A percentile compares a stretch with the other conserved stretches of the same genome.
Evolutionary conservation across 2,329 filamentous ascomycete species (phyloP).

Genomic region (Beauveria pseudobassiana): DNA sequence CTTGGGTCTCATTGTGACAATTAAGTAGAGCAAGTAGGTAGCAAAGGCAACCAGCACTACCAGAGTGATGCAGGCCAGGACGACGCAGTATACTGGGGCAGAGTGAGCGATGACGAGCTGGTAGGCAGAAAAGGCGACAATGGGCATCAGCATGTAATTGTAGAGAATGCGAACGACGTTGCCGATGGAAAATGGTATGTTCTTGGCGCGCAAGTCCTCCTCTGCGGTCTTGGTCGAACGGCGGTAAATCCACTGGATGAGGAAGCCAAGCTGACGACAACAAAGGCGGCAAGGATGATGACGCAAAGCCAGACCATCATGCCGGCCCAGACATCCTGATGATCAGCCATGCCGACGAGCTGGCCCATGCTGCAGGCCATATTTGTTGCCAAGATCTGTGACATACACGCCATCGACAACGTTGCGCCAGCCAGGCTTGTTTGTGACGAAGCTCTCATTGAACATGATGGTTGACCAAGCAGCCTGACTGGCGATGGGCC

Average conservation of each 20-base stretch:
- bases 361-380: slow-evolving; percentile 78
- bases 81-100: slow-evolving; percentile 65
- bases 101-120: slow-evolving; percentile 70
- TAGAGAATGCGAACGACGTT: slow-evolving; percentile 80
- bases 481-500: slow-evolving; percentile 79
- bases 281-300: slow-evolving; percentile 60
- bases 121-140: slow-evolving; percentile 81
- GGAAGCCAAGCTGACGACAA: slow-evolving; percentile 73
- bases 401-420: slow-evolving; percentile 82
- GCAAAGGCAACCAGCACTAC: slow-evolving; percentile 65
- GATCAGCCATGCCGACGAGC: slow-evolving; percentile 69
- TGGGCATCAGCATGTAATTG: slow-evolving; percentile 85
- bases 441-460: slow-evolving; percentile 78
- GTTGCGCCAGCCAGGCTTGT: slow-evolving; percentile 56
- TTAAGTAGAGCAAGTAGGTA: slow-evolving; percentile 71
- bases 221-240: slow-evolving; percentile 64
- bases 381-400: slow-evolving; percentile 54
- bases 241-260: slow-evolving; percentile 68
- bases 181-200: slow-evolving; percentile 76
- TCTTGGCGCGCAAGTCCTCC: slow-evolving; percentile 85
- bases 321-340: slow-evolving; percentile 82
- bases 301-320: slow-evolving; percentile 87
- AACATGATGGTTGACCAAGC: slow-evolving; percentile 91
- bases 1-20: slow-evolving; percentile 72
- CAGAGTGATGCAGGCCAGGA: slow-evolving; percentile 67